Evolutionary conservation across 2,329 filamentous ascomycete genomes (phyloP), one percentile per base, ranked within the genome.

Genomic region (Pleoardoris graminearum): DNA sequence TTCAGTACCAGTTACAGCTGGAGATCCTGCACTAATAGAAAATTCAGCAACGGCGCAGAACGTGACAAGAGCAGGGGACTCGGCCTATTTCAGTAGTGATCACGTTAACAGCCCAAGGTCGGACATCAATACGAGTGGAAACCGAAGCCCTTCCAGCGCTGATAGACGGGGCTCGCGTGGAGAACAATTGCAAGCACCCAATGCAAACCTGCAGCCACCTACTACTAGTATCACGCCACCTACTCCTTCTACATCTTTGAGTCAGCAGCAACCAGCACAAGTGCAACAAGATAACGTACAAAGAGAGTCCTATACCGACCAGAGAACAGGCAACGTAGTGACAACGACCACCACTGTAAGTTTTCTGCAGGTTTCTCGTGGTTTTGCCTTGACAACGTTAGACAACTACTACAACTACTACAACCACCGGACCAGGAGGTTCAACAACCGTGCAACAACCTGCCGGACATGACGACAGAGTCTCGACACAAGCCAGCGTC

Each of bases 371-470:
- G 7, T 12, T 14, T 25, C 7, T 10, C 11, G 25, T 16, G 21
- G 3, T 19, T n/a, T 10, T 17, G 33, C 4, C 4, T 17, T 7
- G 12, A 25, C 30, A 12, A 46, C 21, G 14, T 6, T 25, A 45
- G 43, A 71, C 70, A 1, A 73, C 69, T 1, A 72, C 70, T 1
- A 72, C 69, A 1, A 72, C 70, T 0, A 73, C 68, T 2, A 72
- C 68, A 14, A 69, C 65, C 2, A 71, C 69, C 11, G 68, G 69
- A 0, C 68, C 68, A 12, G 69, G 70, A 3, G 70, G 70, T 1
- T 61, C 61, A 19, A 71, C 67, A 10, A 72, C 69, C 8, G 67
- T 71, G 29, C 60, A 70, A 35, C 61, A 68, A 30, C 67, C 69
- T 8, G 57, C 44, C 39, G 53, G 54, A 8, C 57, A 41, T 14